A percentile compares a stretch with the other conserved stretches of the same genome.
These are phyloP conservation scores for Monosporascus sp. DNA, from an alignment of 2,329 filamentous ascomycete species.

Conservation along the genomic window DNA sequence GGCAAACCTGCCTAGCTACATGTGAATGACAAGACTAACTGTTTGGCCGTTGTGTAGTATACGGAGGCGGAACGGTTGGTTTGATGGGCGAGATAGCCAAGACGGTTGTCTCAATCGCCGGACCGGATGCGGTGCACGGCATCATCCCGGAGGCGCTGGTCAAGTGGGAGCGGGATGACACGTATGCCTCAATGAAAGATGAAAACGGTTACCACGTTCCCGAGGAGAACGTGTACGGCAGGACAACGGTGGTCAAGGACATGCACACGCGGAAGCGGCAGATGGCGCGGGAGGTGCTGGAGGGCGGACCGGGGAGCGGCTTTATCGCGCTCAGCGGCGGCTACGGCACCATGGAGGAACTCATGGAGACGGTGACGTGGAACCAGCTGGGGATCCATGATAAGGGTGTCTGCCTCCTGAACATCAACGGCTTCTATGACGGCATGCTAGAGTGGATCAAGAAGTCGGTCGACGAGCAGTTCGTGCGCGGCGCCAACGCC, in stretches of 20 bases:
- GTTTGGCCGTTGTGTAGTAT: slow-evolving; percentile 49
- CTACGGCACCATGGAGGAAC: slow-evolving; percentile 92
- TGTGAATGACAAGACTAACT: neutral
- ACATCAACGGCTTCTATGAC: slow-evolving; percentile 89
- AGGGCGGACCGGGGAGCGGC: slow-evolving; percentile 74
- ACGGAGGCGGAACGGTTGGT: slow-evolving; percentile 89
- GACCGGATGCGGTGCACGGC: slow-evolving; percentile 79
- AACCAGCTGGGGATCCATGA: slow-evolving; percentile 93
- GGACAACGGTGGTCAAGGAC: slow-evolving; percentile 82
- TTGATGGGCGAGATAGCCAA: slow-evolving; percentile 93
- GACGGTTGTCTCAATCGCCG: slow-evolving; percentile 76
- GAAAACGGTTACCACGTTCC: slow-evolving; percentile 53
- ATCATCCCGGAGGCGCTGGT: slow-evolving; percentile 88
- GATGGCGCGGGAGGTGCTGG: slow-evolving; percentile 85
- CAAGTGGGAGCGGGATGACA: slow-evolving; percentile 65
- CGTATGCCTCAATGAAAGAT: slow-evolving; percentile 40
- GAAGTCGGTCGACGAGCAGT: slow-evolving; percentile 69
- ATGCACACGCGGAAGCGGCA: slow-evolving; percentile 96
- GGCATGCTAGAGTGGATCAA: slow-evolving; percentile 78
- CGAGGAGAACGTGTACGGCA: slow-evolving; percentile 64
- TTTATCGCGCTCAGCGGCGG: slow-evolving; percentile 84
- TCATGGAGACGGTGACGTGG: slow-evolving; percentile 89
- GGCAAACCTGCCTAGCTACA: neutral
- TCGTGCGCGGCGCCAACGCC: slow-evolving; percentile 65
- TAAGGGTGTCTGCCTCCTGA: slow-evolving; percentile 73